Evolutionary conservation across 768 basidiomycete species (phyloP), one percentile per base, ranked within the genome.

Genomic region (Suillus hirtellus): DNA sequence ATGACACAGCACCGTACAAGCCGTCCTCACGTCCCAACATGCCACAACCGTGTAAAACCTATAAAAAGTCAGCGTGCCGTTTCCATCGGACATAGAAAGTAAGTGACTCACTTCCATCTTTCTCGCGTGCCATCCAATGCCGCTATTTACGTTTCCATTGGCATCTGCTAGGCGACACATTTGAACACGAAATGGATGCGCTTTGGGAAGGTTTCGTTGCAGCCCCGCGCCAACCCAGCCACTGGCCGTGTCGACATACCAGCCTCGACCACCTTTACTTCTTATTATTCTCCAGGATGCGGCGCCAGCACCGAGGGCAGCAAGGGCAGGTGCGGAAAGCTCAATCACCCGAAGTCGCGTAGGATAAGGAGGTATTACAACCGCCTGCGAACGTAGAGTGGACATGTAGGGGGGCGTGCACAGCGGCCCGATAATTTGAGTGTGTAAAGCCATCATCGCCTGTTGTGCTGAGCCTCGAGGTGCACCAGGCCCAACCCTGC

Each of bases 11-110:
- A 21, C 95, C 95, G 65, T 96, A 97, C 60, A 99, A 75, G 3
- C 96, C 96, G 66, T 96, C 93, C 75, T 96, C 95, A 34, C 93
- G 86, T 5, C 95, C 95, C 12, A 96, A 78, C 87, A 98, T 87
- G 14, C 96, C 96, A 69, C 90, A 82, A 4, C 95, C 96, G 70
- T 92, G 89, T 63, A 99, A 75, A 27, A 98, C 81, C 90, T 92
- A 63, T 35, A 40, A 65, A 52, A 34, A 53, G 68, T 42, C 37
- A 63, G 64, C 35, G 43, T 63, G 40, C 19, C 14, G 31, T 34
- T 63, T 31, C 34, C 40, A 11, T 27, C 34, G 61, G 21, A 40
- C 64, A 19, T 21, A 56, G 49, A 7, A 65, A 19, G 49, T 38
- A 55, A 31, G n/a, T 44, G n/a, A 78, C 89, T 62, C 69, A 93